Conservation (phyloP, 768 basidiomycete species). For the Sarcomyxa edulis region DNA sequence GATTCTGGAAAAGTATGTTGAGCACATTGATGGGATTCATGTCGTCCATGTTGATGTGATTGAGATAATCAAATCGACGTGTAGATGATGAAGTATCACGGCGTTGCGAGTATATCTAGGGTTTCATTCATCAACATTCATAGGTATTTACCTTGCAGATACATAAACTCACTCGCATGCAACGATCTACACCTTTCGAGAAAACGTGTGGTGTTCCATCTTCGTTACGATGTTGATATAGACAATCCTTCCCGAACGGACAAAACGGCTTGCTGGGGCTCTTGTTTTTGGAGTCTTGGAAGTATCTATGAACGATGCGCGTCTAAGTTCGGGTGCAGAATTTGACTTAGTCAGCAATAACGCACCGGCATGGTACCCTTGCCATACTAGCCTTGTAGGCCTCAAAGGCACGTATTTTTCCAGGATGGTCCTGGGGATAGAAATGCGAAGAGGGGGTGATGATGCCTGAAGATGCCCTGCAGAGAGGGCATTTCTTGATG, state of each 20-base stretch:
- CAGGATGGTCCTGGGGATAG: conserved; percentile 46
- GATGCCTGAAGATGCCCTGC: conserved; percentile 60
- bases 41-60: not conserved
- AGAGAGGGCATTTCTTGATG: conserved; percentile 77
- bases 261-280: conserved; percentile 47
- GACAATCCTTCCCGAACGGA: conserved; percentile 78
- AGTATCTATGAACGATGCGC: conserved; percentile 42
- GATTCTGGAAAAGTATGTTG: not conserved
- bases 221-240: conserved; percentile 64
- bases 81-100: conserved; percentile 9
- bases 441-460: conserved; percentile 72
- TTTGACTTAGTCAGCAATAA: conserved; percentile 7
- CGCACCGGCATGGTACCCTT: conserved; percentile 61
- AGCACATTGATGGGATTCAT: not conserved
- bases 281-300: conserved; percentile 42
- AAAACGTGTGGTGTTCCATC: conserved; percentile 64
- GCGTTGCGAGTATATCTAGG: conserved; percentile 9
- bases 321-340: not conserved
- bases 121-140: not conserved
- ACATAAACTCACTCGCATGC: conserved; percentile 41
- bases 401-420: conserved; percentile 45
- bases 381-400: conserved; percentile 73
- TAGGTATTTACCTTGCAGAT: not conserved
- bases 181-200: conserved; percentile 44
- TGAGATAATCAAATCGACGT: too few species aligned